phyloP scores from a whole-genome alignment of 2,329 filamentous ascomycete genomes.

The Xylaria polymorpha region DNA sequence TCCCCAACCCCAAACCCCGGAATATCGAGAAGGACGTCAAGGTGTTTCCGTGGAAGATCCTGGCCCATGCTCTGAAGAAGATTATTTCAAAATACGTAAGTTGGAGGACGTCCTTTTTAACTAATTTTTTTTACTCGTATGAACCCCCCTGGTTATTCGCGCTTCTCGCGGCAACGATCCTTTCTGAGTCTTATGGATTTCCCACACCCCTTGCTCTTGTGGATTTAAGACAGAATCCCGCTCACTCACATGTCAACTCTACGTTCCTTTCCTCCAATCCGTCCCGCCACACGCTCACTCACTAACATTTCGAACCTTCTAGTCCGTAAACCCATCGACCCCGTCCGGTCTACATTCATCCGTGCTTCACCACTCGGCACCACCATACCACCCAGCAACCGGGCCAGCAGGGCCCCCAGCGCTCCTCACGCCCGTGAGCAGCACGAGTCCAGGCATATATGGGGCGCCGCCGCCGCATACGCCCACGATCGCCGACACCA shows the following conservation, averaged over 20 bases:
- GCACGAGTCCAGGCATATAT: slow-evolving; percentile 50
- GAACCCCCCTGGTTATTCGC: neutral
- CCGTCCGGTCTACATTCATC: slow-evolving; percentile 32
- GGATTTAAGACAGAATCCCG: neutral
- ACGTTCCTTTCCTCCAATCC: neutral
- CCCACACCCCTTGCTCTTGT: neutral
- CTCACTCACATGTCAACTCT: no score
- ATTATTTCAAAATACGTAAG: slow-evolving; percentile 92
- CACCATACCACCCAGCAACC: slow-evolving; percentile 38
- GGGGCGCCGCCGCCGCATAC: slow-evolving; percentile 52
- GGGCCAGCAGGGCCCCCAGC: slow-evolving; percentile 39
- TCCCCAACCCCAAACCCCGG: slow-evolving; percentile 91
- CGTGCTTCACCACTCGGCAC: slow-evolving; percentile 24
- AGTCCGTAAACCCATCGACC: slow-evolving; percentile 48
- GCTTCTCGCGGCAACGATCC: neutral
- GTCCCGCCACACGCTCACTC: neutral
- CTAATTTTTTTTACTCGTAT: neutral
- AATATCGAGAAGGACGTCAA: slow-evolving; percentile 99
- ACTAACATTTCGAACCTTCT: slow-evolving; percentile 21
- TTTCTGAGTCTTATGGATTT: neutral
- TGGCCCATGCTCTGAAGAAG: slow-evolving; percentile 90
- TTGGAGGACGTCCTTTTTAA: slow-evolving; percentile 15
- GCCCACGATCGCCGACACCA: slow-evolving; percentile 54
- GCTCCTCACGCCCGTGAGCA: slow-evolving; percentile 51
- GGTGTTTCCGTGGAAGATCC: slow-evolving; percentile 95